phyloP scores from a whole-genome alignment of 176 grass and related monocot species.

The Thinopyrum elongatum region DNA sequence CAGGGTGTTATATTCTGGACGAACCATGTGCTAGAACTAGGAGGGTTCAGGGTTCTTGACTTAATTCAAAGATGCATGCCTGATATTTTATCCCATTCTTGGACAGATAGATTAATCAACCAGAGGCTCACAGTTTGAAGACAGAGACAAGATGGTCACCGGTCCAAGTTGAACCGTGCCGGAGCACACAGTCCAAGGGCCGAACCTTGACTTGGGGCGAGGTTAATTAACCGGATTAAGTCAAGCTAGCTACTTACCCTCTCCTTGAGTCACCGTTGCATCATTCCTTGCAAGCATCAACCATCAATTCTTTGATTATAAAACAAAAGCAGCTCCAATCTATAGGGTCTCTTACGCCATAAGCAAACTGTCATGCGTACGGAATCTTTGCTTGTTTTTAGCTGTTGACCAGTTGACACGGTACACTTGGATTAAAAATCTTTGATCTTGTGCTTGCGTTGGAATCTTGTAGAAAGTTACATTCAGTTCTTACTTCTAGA shows the following conservation, averaged over 20 bases:
- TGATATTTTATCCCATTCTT: neutral
- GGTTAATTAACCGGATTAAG: conserved; percentile 15
- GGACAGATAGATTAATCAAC: neutral
- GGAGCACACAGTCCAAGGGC: too few relatives aligned
- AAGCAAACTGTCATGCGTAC: neutral
- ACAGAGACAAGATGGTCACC: neutral
- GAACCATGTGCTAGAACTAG: neutral
- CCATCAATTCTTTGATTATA: neutral
- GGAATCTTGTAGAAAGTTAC: conserved; percentile 22
- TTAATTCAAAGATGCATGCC: too few relatives aligned
- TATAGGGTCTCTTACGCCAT: neutral
- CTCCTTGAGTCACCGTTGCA: conserved; percentile 9
- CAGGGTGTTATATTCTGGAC: neutral
- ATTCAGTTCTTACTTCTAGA: neutral
- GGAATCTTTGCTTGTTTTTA: neutral
- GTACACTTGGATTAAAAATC: conserved; percentile 4
- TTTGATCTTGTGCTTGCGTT: conserved; percentile 6
- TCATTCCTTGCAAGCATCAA: conserved; percentile 23
- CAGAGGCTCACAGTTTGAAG: neutral
- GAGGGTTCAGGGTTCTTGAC: neutral
- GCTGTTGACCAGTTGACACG: neutral
- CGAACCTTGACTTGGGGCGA: too few relatives aligned
- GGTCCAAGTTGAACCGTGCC: neutral
- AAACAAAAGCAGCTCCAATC: neutral
- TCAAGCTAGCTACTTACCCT: conserved; percentile 18